These are phyloP conservation scores for Beauveria varroae DNA, from an alignment of 2,329 filamentous ascomycete genomes.

Conservation along the genomic window DNA sequence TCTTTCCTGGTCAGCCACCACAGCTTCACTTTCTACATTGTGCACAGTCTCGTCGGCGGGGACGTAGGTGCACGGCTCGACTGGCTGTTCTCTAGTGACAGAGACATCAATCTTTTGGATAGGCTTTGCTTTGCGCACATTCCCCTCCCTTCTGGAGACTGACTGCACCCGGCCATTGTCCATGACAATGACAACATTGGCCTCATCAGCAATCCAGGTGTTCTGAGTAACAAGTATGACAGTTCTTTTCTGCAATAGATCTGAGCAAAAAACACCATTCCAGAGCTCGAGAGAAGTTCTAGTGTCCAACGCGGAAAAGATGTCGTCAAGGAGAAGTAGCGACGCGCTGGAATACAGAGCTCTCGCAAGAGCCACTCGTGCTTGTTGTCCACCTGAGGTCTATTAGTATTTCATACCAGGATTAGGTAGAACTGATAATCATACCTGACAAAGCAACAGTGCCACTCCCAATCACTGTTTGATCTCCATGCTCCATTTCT, in stretches of 20 bases:
- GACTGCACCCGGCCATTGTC: conserved; percentile 36
- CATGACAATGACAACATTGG: conserved; percentile 36
- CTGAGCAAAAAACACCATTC: conserved; percentile 49
- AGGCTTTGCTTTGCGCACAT: conserved; percentile 36
- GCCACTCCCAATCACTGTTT: conserved; percentile 45
- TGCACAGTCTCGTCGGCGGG: background rate
- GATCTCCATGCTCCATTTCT: conserved; percentile 42
- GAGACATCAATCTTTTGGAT: conserved; percentile 12
- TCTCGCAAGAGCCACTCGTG: conserved; percentile 47
- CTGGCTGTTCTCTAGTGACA: conserved; percentile 19
- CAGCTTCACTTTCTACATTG: background rate
- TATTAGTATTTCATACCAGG: background rate
- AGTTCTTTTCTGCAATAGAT: conserved; percentile 46
- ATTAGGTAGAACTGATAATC: background rate
- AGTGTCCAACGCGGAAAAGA: conserved; percentile 53
- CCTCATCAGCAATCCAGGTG: conserved; percentile 43
- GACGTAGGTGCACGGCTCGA: background rate
- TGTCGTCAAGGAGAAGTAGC: conserved; percentile 49
- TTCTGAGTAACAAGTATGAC: conserved; percentile 50
- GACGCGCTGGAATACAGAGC: conserved; percentile 49
- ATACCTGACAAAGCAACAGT: conserved; percentile 44
- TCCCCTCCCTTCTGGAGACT: conserved; percentile 30
- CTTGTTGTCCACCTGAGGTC: conserved; percentile 39
- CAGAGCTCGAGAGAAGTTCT: conserved; percentile 49
- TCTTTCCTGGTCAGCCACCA: background rate